Evolutionary conservation across 257 asterid genomes (phyloP).

Genomic region (Solanum dulcamara): DNA sequence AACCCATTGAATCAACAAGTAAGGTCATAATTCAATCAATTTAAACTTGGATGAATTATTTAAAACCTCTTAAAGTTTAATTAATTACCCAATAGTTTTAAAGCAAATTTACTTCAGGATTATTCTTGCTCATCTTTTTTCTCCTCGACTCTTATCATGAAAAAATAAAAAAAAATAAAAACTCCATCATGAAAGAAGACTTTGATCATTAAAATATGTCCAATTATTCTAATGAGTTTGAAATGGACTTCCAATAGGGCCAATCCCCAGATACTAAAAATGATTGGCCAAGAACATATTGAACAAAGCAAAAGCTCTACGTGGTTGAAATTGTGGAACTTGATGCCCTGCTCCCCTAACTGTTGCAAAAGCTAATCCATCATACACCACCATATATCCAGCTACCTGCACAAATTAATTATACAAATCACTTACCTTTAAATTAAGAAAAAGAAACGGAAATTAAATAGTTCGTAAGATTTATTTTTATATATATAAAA

Average conservation of each 20-base stretch:
- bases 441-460: too few relatives aligned
- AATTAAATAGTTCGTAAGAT: neutral
- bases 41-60: neutral
- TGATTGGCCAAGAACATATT: conserved; percentile 5
- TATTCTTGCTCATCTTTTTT: neutral
- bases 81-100: neutral
- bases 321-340: conserved; percentile 31
- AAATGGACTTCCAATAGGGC: neutral
- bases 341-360: conserved; percentile 29
- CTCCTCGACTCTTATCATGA: neutral
- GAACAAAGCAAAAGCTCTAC: conserved; percentile 18
- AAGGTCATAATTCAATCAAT: too few relatives aligned
- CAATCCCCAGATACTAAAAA: neutral
- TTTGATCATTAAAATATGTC: neutral
- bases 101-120: neutral
- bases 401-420: conserved; percentile 12
- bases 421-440: neutral
- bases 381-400: conserved; percentile 21
- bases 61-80: too few relatives aligned
- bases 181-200: neutral
- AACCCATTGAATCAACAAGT: too few relatives aligned
- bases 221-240: neutral
- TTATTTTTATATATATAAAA: neutral
- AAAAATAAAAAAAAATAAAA: neutral
- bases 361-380: conserved; percentile 26